Conservation (phyloP, 257 asterid species). For the Lycium ferocissimum region DNA sequence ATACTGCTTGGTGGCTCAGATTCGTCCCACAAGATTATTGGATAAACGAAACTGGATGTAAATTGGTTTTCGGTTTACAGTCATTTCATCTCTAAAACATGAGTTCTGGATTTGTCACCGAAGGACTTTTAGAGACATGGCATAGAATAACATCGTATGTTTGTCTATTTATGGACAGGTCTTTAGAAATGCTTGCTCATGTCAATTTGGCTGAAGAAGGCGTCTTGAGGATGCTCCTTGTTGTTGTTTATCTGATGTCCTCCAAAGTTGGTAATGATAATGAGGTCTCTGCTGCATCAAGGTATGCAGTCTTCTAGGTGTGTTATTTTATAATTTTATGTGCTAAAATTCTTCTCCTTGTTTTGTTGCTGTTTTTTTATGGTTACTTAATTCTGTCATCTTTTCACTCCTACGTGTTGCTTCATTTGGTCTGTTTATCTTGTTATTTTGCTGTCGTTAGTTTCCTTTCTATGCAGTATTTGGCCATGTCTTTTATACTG, state of each 20-base stretch:
- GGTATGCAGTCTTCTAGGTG: conserved; percentile 56
- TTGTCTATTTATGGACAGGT: conserved; percentile 67
- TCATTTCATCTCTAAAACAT: conserved; percentile 22
- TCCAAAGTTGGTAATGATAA: conserved; percentile 66
- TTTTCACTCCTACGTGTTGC: not conserved
- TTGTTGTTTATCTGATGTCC: conserved; percentile 78
- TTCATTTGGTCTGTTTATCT: no score
- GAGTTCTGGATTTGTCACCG: not conserved
- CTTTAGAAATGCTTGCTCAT: conserved; percentile 81
- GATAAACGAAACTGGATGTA: not conserved
- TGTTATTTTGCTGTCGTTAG: no score
- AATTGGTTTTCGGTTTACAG: conserved; percentile 14
- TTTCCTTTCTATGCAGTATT: no score
- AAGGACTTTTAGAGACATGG: conserved; percentile 13
- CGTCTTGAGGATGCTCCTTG: conserved; percentile 82
- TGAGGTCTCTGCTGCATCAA: conserved; percentile 85
- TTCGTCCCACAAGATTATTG: not conserved
- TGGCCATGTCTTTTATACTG: no score
- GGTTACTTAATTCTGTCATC: conserved; percentile 10
- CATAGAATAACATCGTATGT: conserved; percentile 30
- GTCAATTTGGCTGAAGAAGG: conserved; percentile 90
- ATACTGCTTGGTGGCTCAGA: conserved; percentile 4
- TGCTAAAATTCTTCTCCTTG: not conserved
- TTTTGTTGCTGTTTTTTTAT: not conserved
- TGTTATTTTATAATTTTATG: not conserved